Base-by-base conservation (phyloP, 805 yeast genomes). In the Millerozyma acaciae region DNA sequence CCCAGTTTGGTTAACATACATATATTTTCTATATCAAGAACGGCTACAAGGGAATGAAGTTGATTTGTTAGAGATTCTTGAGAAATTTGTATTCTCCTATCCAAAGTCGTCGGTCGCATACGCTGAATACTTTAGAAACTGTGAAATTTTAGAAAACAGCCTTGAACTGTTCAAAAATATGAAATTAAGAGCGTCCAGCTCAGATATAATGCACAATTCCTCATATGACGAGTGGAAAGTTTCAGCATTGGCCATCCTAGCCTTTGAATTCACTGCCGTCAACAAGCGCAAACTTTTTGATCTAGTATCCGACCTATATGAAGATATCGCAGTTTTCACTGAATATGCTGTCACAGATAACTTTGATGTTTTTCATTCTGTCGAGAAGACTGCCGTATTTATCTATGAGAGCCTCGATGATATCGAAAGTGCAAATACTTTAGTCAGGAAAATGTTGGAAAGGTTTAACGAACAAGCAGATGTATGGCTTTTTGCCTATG, bases 401-500 rank as follows among this genome's bases (percentile, higher is more conserved):
- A 47, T 66, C 1, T 54, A 53, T 31, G 66, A 62, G 19, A 39
- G 43, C 2, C 24, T 56, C 4, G 63, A 50, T 1, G 55, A 57
- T 16, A 10, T 48, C 1, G 62, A 51, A 1, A 34, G 35, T 12
- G 70, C 70, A 0, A 36, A 57, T 16, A 31, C 34, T 4, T 25
- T 50, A 4, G 40, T 62, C 31, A 34, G 46, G 4, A 26, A 26
- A 15, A 32, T 69, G 19, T 35, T 67, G 1, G 40, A 42, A 3
- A 43, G 38, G 2, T 65, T 55, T 33, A 34, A 47, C 0, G 33
- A 43, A 3, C 71, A 74, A 43, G 51, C 63, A 18, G 75, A 69
- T 19, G 55, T 67, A 6, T 78, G 82, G 82, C 32, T 75, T 2
- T 57, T 53, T 30, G 63, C 67, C 4, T 50, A 55, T 28, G 52